These are phyloP conservation scores for Microthlaspi erraticum DNA, from an alignment of 345 rosid species.

Conservation along the genomic window DNA sequence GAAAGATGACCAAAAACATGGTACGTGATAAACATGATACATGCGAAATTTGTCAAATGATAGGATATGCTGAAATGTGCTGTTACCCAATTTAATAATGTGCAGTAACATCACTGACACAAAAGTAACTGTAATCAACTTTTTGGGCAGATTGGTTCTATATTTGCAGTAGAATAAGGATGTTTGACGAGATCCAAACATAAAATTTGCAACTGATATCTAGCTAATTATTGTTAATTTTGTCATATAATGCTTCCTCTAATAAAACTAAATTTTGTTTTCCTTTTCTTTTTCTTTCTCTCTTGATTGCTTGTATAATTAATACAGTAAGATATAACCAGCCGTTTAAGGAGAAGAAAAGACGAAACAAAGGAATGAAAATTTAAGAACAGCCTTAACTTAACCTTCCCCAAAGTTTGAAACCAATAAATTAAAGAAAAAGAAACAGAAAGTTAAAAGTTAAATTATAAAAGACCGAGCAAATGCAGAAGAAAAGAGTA, in stretches of 20 bases:
- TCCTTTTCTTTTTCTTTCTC: neutral
- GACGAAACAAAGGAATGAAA: neutral
- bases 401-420: slow-evolving; percentile 38
- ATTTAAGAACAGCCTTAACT: slow-evolving; percentile 30
- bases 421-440: slow-evolving; percentile 29
- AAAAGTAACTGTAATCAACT: neutral
- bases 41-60: neutral
- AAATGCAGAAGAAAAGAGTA: slow-evolving; percentile 25
- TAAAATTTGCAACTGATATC: no score
- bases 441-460: slow-evolving; percentile 13
- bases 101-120: neutral
- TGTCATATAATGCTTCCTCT: neutral
- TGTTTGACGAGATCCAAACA: neutral
- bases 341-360: no score
- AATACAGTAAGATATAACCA: neutral
- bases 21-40: neutral
- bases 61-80: neutral
- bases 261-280: neutral
- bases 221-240: neutral
- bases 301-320: neutral
- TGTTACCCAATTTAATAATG: neutral
- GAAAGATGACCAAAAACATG: slow-evolving; percentile 2
- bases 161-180: neutral
- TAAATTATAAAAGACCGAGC: neutral
- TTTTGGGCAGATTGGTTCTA: neutral